phyloP scores from a whole-genome alignment of 2,329 filamentous ascomycete genomes.

The Chaetomium strumarium region DNA sequence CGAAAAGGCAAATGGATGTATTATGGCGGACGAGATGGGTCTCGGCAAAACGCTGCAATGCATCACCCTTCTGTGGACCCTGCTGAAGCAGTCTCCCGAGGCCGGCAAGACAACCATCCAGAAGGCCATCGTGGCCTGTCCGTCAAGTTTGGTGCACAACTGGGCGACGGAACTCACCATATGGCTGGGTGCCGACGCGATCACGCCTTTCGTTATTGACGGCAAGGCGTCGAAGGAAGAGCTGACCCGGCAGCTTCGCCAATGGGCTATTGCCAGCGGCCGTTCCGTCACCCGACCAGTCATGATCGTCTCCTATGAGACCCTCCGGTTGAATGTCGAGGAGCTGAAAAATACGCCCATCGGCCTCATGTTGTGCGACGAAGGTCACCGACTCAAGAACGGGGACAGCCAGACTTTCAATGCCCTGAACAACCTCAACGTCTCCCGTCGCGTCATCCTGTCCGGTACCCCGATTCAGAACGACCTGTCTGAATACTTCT shows the following conservation, averaged over 20 bases:
- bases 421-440: conserved; percentile 83
- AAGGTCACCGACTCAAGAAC: conserved; percentile 95
- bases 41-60: conserved; percentile 96
- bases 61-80: conserved; percentile 92
- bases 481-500: conserved; percentile 96
- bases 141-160: conserved; percentile 91
- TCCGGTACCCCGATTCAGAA: conserved; percentile 98
- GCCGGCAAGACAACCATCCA: conserved; percentile 92
- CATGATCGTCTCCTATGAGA: conserved; percentile 97
- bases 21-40: conserved; percentile 99
- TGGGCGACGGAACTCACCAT: conserved; percentile 97
- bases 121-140: conserved; percentile 94
- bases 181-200: conserved; percentile 89
- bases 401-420: conserved; percentile 93
- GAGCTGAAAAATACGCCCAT: conserved; percentile 87
- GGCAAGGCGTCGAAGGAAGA: conserved; percentile 95
- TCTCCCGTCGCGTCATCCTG: conserved; percentile 84
- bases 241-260: conserved; percentile 78
- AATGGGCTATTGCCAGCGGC: conserved; percentile 92
- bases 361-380: conserved; percentile 88
- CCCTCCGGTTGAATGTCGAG: conserved; percentile 81
- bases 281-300: conserved; percentile 84
- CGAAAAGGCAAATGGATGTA: conserved; percentile 88
- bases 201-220: conserved; percentile 91
- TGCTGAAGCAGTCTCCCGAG: conserved; percentile 91